phyloP scores from a whole-genome alignment of 805 yeast genomes.

The Suhomyces prunicola region DNA sequence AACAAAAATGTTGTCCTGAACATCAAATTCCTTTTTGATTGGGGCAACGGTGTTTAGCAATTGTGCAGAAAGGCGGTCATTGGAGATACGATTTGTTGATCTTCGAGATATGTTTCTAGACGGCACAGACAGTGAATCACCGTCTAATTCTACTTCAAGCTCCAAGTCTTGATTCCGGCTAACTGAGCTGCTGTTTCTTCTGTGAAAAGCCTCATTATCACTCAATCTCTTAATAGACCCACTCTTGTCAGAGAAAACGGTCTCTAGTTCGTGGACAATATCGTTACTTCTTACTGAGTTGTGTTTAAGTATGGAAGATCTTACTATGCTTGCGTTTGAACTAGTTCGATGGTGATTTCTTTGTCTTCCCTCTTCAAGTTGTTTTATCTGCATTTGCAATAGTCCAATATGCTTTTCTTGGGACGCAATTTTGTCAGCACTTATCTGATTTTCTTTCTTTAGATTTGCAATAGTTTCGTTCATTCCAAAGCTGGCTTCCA shows the following conservation, averaged over 20 bases:
- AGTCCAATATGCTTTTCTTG: constrained; percentile 25
- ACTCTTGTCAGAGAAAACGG: constrained; percentile 6
- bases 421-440: constrained; percentile 19
- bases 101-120: background rate
- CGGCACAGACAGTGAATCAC: background rate
- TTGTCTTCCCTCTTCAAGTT: constrained; percentile 17
- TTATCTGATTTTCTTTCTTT: constrained; percentile 18
- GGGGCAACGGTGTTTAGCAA: background rate
- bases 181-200: background rate
- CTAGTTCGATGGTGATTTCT: background rate
- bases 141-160: background rate
- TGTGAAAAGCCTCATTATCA: background rate
- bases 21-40: background rate
- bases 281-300: constrained; percentile 3
- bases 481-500: constrained; percentile 19
- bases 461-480: constrained; percentile 20
- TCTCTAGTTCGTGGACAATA: constrained; percentile 10
- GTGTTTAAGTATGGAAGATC: background rate
- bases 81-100: background rate
- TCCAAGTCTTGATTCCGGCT: background rate
- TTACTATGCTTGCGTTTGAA: background rate
- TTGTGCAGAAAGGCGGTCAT: background rate
- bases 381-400: constrained; percentile 21
- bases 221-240: background rate
- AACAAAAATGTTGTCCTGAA: constrained; percentile 1